Evolutionary conservation across 139 green algal genomes (phyloP).

Genomic region (Edaphochlamys debaryana): DNA sequence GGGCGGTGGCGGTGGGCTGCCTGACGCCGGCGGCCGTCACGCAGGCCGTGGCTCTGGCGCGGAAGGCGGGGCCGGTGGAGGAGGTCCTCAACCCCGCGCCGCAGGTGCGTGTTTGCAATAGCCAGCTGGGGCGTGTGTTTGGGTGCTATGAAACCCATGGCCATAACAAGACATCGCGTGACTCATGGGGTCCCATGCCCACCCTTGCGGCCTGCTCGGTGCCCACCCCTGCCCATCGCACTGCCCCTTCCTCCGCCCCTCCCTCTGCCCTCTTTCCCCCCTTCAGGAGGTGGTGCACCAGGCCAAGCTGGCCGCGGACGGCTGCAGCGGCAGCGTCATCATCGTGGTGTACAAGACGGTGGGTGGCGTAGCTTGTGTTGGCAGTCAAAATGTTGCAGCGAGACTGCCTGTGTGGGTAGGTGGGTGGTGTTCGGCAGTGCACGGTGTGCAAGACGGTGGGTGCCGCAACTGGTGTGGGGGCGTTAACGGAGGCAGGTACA

Average conservation of each 20-base stretch:
- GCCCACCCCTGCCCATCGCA: no score
- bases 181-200: no score
- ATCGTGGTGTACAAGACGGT: constrained; percentile 77
- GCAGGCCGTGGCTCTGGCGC: constrained; percentile 57
- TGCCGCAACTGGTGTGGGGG: no score
- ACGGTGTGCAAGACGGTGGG: no score
- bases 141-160: no score
- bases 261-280: no score
- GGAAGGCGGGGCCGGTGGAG: constrained; percentile 63
- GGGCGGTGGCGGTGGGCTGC: constrained; percentile 81
- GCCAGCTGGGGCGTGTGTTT: no score
- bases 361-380: constrained; percentile 17
- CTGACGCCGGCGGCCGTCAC: constrained; percentile 51
- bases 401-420: not conserved
- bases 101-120: not conserved
- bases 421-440: not conserved
- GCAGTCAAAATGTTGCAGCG: no score
- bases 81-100: constrained; percentile 66
- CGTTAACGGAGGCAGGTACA: no score
- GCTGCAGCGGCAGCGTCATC: constrained; percentile 73
- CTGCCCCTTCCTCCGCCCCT: no score
- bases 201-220: no score
- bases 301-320: constrained; percentile 77
- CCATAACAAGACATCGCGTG: no score
- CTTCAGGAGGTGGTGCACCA: constrained; percentile 43